Percentiles rank a stretch among this genome's conserved stretches.
Conservation (phyloP, 306 rosid genomes). For the Luffa aegyptiaca region DNA sequence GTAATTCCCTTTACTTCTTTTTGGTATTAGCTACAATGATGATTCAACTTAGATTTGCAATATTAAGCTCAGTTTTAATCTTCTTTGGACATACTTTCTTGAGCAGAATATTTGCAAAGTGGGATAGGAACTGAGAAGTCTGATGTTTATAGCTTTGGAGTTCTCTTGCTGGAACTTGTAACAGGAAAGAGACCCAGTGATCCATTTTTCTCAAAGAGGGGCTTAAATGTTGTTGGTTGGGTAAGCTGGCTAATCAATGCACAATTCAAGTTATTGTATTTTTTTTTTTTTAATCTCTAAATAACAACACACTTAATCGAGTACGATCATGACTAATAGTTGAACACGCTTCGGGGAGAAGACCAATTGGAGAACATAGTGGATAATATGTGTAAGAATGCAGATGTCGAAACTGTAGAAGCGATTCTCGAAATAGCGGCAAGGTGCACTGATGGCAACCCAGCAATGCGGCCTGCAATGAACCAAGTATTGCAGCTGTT, state of each 20-base stretch:
- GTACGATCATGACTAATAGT: constrained; percentile 23
- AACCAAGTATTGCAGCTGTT: constrained; percentile 69
- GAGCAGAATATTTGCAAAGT: constrained; percentile 80
- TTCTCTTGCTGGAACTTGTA: constrained; percentile 84
- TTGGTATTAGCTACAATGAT: neutral
- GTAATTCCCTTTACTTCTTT: neutral
- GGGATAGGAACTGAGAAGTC: constrained; percentile 95
- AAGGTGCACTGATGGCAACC: constrained; percentile 76
- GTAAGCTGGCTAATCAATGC: constrained; percentile 46
- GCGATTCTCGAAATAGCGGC: constrained; percentile 71
- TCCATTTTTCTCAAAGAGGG: constrained; percentile 69
- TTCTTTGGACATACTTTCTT: neutral
- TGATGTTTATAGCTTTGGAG: constrained; percentile 94
- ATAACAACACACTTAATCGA: neutral
- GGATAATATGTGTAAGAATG: constrained; percentile 59
- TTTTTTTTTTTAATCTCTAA: neutral
- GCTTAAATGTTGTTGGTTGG: constrained; percentile 95
- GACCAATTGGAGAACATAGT: constrained; percentile 63
- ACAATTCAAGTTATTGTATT: neutral
- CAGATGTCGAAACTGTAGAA: constrained; percentile 60
- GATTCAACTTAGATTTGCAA: neutral
- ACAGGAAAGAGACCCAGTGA: constrained; percentile 99
- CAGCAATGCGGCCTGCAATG: constrained; percentile 82
- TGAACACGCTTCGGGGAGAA: constrained; percentile 63
- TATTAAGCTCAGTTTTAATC: neutral